These are phyloP conservation scores for Clohesyomyces aquaticus DNA, from an alignment of 495 filamentous ascomycete genomes.

Conservation along the genomic window DNA sequence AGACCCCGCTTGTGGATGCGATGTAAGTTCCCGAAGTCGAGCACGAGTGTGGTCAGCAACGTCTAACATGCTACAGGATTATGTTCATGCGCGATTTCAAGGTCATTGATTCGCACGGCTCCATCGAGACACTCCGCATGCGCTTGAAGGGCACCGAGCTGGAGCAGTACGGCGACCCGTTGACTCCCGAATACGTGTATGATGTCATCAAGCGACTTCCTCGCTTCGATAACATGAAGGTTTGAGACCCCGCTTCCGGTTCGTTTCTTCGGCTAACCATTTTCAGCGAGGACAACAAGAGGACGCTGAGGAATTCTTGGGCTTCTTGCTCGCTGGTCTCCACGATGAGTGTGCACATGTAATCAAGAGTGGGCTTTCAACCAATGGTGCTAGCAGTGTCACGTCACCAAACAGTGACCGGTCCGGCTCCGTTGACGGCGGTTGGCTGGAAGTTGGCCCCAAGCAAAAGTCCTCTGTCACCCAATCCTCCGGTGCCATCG, in stretches of 20 bases:
- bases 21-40: conserved; percentile 69
- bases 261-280: conserved; percentile 39
- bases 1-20: conserved; percentile 90
- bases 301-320: conserved; percentile 96
- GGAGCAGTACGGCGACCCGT: conserved; percentile 87
- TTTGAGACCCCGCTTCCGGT: conserved; percentile 49
- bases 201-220: conserved; percentile 84
- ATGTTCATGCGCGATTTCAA: conserved; percentile 96
- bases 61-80: conserved; percentile 60
- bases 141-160: conserved; percentile 79
- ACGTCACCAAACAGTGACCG: conserved; percentile 45
- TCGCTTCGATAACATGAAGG: conserved; percentile 88
- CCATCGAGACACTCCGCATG: conserved; percentile 71
- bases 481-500: conserved; percentile 77
- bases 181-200: conserved; percentile 94
- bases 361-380: conserved; percentile 54
- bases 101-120: conserved; percentile 75
- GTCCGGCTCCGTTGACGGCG: conserved; percentile 51
- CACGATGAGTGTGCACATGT: conserved; percentile 88
- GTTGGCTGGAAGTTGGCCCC: conserved; percentile 92
- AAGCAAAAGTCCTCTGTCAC: conserved; percentile 88
- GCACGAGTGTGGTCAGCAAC: not conserved
- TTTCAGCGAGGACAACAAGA: conserved; percentile 87
- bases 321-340: conserved; percentile 87
- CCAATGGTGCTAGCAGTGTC: conserved; percentile 49